A percentile compares a stretch with the other conserved stretches of the same genome.
These are phyloP conservation scores for Fonsecaea monophora DNA, from an alignment of 2,329 filamentous ascomycete genomes.

Conservation along the genomic window DNA sequence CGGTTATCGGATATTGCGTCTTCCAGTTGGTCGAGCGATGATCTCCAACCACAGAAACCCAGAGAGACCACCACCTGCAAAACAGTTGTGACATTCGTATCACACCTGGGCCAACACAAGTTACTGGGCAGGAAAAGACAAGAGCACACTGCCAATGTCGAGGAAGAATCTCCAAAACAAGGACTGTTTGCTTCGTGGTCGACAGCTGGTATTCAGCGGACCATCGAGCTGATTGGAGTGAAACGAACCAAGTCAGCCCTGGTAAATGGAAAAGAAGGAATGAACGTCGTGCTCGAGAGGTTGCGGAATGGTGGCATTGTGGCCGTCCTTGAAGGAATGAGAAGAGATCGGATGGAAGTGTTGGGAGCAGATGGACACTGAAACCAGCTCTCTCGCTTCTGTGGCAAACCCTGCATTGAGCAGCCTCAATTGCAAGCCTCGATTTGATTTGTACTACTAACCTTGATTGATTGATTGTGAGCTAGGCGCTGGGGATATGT, in stretches of 20 bases:
- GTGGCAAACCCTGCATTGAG: slow-evolving; percentile 23
- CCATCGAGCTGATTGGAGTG: slow-evolving; percentile 68
- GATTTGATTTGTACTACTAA: slow-evolving; percentile 29
- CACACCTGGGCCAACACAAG: slow-evolving; percentile 65
- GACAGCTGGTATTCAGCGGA: slow-evolving; percentile 66
- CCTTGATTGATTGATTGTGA: slow-evolving; percentile 26
- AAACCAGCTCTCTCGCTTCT: slow-evolving; percentile 43
- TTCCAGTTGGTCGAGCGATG: slow-evolving; percentile 7
- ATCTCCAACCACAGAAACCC: slow-evolving; percentile 24
- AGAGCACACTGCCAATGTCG: slow-evolving; percentile 47
- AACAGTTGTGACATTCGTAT: slow-evolving; percentile 68
- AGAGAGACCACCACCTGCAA: slow-evolving; percentile 62
- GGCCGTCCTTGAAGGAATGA: slow-evolving; percentile 74
- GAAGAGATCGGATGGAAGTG: slow-evolving; percentile 61
- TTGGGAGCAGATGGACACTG: slow-evolving; percentile 48
- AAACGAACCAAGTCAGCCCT: slow-evolving; percentile 66
- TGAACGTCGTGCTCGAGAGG: slow-evolving; percentile 70
- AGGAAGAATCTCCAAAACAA: slow-evolving; percentile 60
- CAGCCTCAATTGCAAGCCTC: slow-evolving; percentile 27
- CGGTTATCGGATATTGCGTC: slow-evolving; percentile 22
- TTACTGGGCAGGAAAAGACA: slow-evolving; percentile 54
- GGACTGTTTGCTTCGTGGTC: slow-evolving; percentile 67
- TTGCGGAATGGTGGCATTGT: slow-evolving; percentile 71
- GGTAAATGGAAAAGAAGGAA: slow-evolving; percentile 68
- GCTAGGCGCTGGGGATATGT: slow-evolving; percentile 34